A percentile compares a stretch with the other conserved stretches of the same genome.
Evolutionary conservation across 2,329 filamentous ascomycete genomes (phyloP).

Genomic region (Thermothelomyces thermophilus): DNA sequence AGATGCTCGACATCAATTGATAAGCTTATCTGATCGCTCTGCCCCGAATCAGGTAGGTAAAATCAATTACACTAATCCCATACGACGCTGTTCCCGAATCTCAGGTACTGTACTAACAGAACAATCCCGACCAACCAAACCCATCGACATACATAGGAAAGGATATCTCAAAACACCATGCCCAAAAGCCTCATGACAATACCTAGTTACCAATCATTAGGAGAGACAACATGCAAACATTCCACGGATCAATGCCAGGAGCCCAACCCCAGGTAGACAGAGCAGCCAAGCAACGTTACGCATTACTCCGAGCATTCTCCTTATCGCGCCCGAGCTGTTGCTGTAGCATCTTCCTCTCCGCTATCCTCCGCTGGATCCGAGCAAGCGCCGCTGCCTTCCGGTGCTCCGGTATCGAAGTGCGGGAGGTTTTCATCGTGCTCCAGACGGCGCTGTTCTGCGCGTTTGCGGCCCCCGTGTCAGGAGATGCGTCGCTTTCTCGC

Average conservation of each 20-base stretch:
- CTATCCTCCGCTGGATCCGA: conserved; percentile 46
- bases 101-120: too few species aligned
- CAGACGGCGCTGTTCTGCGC: conserved; percentile 29
- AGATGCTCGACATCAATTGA: conserved; percentile 1
- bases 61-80: too few species aligned
- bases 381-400: conserved; percentile 49
- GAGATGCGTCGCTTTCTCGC: conserved; percentile 26
- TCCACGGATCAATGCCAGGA: not conserved
- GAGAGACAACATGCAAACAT: not conserved
- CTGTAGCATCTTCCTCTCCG: conserved; percentile 40
- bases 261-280: not conserved
- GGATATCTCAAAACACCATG: conserved; percentile 14
- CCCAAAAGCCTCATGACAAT: conserved; percentile 1
- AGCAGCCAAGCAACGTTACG: not conserved
- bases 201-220: not conserved
- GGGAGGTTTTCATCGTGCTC: conserved; percentile 34
- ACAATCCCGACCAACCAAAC: too few species aligned
- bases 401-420: conserved; percentile 42
- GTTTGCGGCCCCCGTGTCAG: conserved; percentile 35
- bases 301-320: conserved; percentile 42
- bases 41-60: conserved; percentile 3
- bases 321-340: conserved; percentile 37
- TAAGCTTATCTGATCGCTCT: conserved; percentile 16
- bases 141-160: not conserved
- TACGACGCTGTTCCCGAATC: conserved; percentile 10